Percentiles rank a stretch among this genome's conserved stretches.
These are phyloP conservation scores for Fusarium nodosum DNA, from an alignment of 2,329 filamentous ascomycete species.

Conservation along the genomic window DNA sequence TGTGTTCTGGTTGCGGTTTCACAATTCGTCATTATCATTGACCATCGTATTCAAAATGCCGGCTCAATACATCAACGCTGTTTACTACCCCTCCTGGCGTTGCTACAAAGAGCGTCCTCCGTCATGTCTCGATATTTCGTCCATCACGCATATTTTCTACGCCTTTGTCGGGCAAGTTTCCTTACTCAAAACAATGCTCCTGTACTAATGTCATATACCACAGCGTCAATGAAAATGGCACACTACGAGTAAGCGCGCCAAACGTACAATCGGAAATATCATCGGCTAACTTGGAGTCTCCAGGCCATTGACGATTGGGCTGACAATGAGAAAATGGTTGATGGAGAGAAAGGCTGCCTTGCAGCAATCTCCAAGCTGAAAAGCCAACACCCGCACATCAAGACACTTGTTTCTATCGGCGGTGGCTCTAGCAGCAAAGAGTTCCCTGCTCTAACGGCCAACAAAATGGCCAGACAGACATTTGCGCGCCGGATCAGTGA, in stretches of 20 bases:
- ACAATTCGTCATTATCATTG: neutral
- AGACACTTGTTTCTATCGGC: conserved; percentile 74
- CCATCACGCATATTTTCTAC: conserved; percentile 74
- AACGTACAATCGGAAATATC: neutral
- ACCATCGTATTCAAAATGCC: conserved; percentile 22
- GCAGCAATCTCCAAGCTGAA: conserved; percentile 71
- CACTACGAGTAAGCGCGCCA: conserved; percentile 57
- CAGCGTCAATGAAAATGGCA: conserved; percentile 54
- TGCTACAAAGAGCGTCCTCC: conserved; percentile 73
- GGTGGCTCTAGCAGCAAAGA: conserved; percentile 73
- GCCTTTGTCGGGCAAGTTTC: conserved; percentile 67
- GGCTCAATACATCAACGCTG: conserved; percentile 53
- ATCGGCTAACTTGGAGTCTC: conserved; percentile 2
- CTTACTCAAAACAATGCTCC: neutral
- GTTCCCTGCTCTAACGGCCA: conserved; percentile 69
- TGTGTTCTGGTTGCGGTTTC: neutral
- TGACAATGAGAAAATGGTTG: conserved; percentile 70
- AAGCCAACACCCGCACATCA: conserved; percentile 66
- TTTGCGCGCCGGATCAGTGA: conserved; percentile 68
- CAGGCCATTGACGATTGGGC: conserved; percentile 72
- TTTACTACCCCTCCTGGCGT: conserved; percentile 77
- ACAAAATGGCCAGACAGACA: conserved; percentile 60
- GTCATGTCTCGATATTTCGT: conserved; percentile 66
- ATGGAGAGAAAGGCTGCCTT: conserved; percentile 71
- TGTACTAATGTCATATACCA: conserved; percentile 19